phyloP scores from a whole-genome alignment of 2,329 filamentous ascomycete genomes.

The Nemania abortiva region DNA sequence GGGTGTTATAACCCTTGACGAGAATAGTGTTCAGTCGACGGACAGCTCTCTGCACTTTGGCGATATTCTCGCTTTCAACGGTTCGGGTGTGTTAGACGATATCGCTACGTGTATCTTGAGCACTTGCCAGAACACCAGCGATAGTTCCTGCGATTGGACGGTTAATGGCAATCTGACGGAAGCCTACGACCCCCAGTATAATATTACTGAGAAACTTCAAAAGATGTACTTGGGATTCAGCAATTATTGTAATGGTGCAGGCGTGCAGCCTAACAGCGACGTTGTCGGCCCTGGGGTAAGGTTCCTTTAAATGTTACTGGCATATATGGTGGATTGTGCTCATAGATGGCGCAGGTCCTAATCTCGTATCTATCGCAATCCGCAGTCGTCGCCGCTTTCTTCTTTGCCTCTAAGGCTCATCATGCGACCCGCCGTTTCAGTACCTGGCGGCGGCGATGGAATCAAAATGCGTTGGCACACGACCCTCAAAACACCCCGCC shows the following conservation, averaged over 20 bases:
- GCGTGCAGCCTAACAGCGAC: neutral
- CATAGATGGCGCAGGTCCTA: neutral
- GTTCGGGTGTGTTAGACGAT: neutral
- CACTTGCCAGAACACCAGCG: conserved; percentile 8
- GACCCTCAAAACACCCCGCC: neutral
- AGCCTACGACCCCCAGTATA: neutral
- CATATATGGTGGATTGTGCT: neutral
- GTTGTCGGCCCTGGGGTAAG: neutral
- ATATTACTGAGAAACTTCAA: neutral
- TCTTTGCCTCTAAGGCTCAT: neutral
- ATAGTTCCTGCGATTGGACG: neutral
- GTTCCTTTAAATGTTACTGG: neutral
- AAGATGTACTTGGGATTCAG: neutral
- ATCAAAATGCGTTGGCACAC: neutral
- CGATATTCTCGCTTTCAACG: neutral
- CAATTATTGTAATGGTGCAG: neutral
- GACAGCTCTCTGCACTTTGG: neutral
- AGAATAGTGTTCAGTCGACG: neutral
- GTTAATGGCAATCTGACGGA: neutral
- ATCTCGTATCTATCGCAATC: neutral
- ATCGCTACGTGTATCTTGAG: neutral
- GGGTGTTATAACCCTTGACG: neutral
- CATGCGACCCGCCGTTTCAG: neutral
- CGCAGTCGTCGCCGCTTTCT: neutral
- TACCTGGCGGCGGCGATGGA: neutral